Conservation (phyloP, 441 rosid genomes). For the Gossypium davidsonii region DNA sequence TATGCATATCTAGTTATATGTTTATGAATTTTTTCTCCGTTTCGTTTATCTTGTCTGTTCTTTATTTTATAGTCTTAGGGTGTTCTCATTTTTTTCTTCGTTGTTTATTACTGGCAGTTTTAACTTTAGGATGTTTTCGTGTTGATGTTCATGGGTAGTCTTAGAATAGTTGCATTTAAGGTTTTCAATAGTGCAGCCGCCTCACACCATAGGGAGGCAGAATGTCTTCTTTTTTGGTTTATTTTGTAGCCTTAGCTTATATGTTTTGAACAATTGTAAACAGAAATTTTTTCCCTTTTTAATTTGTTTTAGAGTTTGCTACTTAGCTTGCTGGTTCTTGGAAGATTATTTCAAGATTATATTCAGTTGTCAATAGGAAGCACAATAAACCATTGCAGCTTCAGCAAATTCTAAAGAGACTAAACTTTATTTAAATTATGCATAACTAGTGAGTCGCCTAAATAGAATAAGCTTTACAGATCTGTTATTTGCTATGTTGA, state of each 20-base stretch:
- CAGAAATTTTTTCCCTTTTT: not conserved
- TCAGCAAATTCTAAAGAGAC: too few relatives aligned
- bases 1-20: slow-evolving; percentile 26
- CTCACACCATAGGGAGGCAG: not conserved
- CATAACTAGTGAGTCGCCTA: not conserved
- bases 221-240: not conserved
- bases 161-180: not conserved
- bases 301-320: not conserved
- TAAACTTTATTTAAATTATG: too few relatives aligned
- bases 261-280: slow-evolving; percentile 28
- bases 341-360: not conserved
- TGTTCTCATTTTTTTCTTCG: slow-evolving; percentile 8
- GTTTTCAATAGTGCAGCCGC: not conserved
- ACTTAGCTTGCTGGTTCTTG: not conserved
- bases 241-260: slow-evolving; percentile 20
- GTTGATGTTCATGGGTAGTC: not conserved
- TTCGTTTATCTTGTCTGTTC: slow-evolving; percentile 5
- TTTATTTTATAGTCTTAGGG: slow-evolving; percentile 24
- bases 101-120: not conserved
- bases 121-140: not conserved
- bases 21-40: slow-evolving; percentile 16
- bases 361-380: slow-evolving; percentile 7
- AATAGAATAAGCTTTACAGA: not conserved
- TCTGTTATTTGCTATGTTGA: not conserved
- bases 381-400: not conserved